Base-by-base conservation (phyloP, 1,284 basidiomycete species). In the Apiotrichum porosum region DNA sequence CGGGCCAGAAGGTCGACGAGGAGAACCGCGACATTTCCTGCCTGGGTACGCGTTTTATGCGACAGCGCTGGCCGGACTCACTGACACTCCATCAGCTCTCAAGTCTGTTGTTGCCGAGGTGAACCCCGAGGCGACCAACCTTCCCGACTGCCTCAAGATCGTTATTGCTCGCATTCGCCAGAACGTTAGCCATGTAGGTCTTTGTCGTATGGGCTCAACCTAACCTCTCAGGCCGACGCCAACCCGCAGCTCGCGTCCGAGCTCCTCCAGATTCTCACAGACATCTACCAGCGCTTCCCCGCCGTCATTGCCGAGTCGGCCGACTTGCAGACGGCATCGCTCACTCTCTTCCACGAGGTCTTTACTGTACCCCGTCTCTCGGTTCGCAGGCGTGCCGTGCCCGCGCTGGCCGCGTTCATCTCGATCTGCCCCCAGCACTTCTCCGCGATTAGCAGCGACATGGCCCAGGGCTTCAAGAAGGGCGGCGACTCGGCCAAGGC, bases 61-160 rank as follows among this genome's bases (percentile, higher is more conserved):
- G n/a, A n/a, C n/a, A n/a, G n/a, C n/a, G n/a, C n/a, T n/a, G n/a
- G n/a, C n/a, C n/a, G n/a, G n/a, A n/a, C n/a, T n/a, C n/a, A n/a
- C 56, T 47, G 15, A 44, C 39, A n/a, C n/a, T 31, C 17, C 10
- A 6, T 33, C 58, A 91, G 90, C 91, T 3, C 78, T 98, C 57
- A 97, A 97, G 75, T 94, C 90, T 1, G 92, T 97, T 61, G 90
- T 92, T 0, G 80, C 85, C 15, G 90, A 95, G 70, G 79, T 97
- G 47, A 37, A 43, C 3, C 39, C 47, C 9, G 47, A 49, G 5
- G 47, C 36, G 6, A 15, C 28, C 9, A 32, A 51, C n/a, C 26
- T 51, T 0, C 33, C 32, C 14, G 15, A 15, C 5, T 34, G 33
- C 6, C 36, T 52, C 19, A 39, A n/a, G 15, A 44, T 24, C 18